phyloP scores from a whole-genome alignment of 441 rosid genomes.

The Populus hybrid region DNA sequence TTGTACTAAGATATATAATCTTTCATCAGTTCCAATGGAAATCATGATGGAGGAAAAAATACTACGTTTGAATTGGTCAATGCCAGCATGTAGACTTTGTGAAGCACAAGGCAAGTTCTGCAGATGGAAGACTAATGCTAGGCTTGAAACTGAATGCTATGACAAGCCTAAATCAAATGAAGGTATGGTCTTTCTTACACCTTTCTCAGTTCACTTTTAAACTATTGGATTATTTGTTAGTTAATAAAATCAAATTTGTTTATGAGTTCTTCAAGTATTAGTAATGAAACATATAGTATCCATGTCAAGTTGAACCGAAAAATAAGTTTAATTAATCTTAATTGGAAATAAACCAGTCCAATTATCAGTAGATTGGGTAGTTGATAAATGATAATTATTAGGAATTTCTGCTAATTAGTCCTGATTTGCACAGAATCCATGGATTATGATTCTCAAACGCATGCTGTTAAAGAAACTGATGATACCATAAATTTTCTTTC shows the following conservation, averaged over 20 bases:
- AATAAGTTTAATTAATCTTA: background rate
- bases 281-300: no score
- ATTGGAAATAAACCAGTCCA: background rate
- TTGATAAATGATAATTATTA: background rate
- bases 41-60: rapidly evolving
- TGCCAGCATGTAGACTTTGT: slow-evolving; percentile 19
- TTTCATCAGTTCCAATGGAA: slow-evolving; percentile 5
- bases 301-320: no score
- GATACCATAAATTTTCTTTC: background rate
- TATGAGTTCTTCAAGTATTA: no score
- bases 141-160: slow-evolving; percentile 16
- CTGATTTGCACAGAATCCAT: background rate
- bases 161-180: background rate
- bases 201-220: background rate
- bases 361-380: background rate
- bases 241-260: no score
- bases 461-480: background rate
- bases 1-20: slow-evolving; percentile 17
- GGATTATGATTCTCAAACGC: background rate
- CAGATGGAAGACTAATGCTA: slow-evolving; percentile 9
- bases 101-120: slow-evolving; percentile 21
- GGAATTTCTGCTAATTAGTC: background rate
- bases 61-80: slow-evolving; percentile 11
- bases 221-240: background rate
- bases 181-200: slow-evolving; percentile 1